phyloP scores from a whole-genome alignment of 768 basidiomycete genomes.

The Tricholoma sp. region DNA sequence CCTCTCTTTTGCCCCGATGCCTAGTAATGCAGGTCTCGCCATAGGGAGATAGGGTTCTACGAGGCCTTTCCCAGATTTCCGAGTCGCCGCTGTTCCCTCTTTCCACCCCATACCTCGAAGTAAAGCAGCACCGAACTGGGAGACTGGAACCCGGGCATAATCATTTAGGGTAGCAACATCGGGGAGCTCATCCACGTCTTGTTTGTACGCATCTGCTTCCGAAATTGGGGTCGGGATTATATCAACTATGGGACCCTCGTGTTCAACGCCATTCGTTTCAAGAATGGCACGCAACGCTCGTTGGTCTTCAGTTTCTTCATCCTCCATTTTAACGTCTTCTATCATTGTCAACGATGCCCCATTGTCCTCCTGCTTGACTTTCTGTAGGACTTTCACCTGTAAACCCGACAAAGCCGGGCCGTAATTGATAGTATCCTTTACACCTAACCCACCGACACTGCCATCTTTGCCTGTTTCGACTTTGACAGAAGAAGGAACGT shows the following conservation, averaged over 20 bases:
- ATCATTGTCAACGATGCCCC: constrained; percentile 16
- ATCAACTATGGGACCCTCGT: constrained; percentile 44
- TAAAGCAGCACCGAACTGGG: constrained; percentile 89
- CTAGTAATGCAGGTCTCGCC: constrained; percentile 79
- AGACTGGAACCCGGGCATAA: constrained; percentile 87
- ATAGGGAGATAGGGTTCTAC: constrained; percentile 79
- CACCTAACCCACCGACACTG: constrained; percentile 73
- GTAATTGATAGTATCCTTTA: constrained; percentile 69
- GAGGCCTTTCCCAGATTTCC: constrained; percentile 54
- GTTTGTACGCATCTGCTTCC: constrained; percentile 79
- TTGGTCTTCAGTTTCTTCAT: constrained; percentile 68
- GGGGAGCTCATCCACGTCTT: constrained; percentile 79
- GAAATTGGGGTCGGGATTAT: constrained; percentile 62
- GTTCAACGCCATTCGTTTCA: constrained; percentile 36
- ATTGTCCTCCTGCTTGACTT: constrained; percentile 26
- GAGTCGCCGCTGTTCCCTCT: constrained; percentile 66
- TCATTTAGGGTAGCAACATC: constrained; percentile 74
- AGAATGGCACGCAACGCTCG: constrained; percentile 77
- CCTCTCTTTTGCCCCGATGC: constrained; percentile 90
- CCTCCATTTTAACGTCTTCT: constrained; percentile 21
- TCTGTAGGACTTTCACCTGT: constrained; percentile 39
- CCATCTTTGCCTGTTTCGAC: constrained; percentile 60
- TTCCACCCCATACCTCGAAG: constrained; percentile 98
- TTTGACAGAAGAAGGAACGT: constrained; percentile 59
- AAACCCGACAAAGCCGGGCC: constrained; percentile 70